Base-by-base conservation (phyloP, 2,329 filamentous ascomycete species). In the Scedosporium apiospermum region DNA sequence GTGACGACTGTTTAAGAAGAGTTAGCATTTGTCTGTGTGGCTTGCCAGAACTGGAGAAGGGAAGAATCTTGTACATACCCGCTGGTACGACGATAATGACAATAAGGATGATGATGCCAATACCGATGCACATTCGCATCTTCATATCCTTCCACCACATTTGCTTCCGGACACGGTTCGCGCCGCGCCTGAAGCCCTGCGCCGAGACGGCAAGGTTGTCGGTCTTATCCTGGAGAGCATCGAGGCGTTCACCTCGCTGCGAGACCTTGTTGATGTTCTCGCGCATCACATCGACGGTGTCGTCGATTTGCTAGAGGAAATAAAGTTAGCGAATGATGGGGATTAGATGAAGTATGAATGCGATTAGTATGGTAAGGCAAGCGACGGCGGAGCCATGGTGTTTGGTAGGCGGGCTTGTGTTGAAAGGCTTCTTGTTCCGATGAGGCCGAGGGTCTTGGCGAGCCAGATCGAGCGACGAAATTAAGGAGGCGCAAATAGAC, bases 141-240 rank as follows among this genome's bases (percentile, higher is more conserved):
- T 98, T 98, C 91, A 97, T 96, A 74, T 98, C 93, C 85, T 98
- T 98, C 93, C 93, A 98, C 93, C 93, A 98, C 93, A 98, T 98
- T 78, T 96, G 88, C 82, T 93, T 93, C 76, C 95, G 88, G 69
- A 99, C 93, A 71, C 91, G 84, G 82, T 98, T 99, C 77, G 96
- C 95, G 67, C 95, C 93, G 68, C 93, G 88, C 71, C 93, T 91
- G 85, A 99, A 99, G 66, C 91, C 92, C 76, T 96, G 92, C 64
- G 95, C 93, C 42, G 93, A 96, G 66, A 88, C 86, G 65, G 93
- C 93, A 68, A 99, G 84, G 78, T 96, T 96, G 80, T 97, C 88
- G 67, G 90, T 97, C 84, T 96, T 96, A 76, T 95, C 89, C 79
- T 96, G 90, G 65, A 97, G 86, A 59, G 88, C 87, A 75, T 96